Base-by-base conservation (phyloP, 257 asterid genomes). In the Solanum chaucha region DNA sequence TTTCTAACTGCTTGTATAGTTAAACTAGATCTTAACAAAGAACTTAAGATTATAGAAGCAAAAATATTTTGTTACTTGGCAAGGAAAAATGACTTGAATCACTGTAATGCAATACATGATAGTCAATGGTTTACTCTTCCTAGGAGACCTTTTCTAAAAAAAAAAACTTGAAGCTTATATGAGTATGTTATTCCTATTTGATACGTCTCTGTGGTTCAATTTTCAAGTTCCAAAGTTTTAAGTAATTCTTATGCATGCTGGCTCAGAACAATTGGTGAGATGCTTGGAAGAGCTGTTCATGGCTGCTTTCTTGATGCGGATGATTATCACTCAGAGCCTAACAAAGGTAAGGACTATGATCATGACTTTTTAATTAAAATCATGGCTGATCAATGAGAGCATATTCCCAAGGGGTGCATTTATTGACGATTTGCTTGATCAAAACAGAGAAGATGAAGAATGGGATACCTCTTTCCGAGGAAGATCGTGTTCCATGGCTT, bases 401-500 rank as follows among this genome's bases (percentile, higher is more conserved):
- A 46, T 80, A 80, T 80, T 80, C 3, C 41, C 85, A 9, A 80
- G 22, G 20, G 65, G 85, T 46, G 41, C 85, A 15, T 80, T 28
- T 10, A 28, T 5, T 80, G 85, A 80, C 4, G 17, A 80, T 46
- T 78, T 80, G 40, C 14, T 6, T 32, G 64, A 30, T 34, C 58
- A 20, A 36, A 80, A 84, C 86, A 88, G 92, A 90, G 64, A 90
- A 90, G 88, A 88, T 87, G 91, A 91, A 86, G 86, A 92, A 58
- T 3, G 98, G 95, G 89, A 91, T 90, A 88, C 97, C 98, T 71
- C 93, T 95, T 32, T 26, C 94, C 6, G 97, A 94, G 1, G 95
- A 93, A 70, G 98, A 95, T 88, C 98, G 98, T 3, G 84, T 92
- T 84, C 98, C 99, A 3, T 95, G 99, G 98, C 98, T 95, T 70